Percentiles rank a stretch among this genome's conserved stretches.
phyloP scores from a whole-genome alignment of 192 early-diverging fungal species.

The Ambispora gerdemannii region DNA sequence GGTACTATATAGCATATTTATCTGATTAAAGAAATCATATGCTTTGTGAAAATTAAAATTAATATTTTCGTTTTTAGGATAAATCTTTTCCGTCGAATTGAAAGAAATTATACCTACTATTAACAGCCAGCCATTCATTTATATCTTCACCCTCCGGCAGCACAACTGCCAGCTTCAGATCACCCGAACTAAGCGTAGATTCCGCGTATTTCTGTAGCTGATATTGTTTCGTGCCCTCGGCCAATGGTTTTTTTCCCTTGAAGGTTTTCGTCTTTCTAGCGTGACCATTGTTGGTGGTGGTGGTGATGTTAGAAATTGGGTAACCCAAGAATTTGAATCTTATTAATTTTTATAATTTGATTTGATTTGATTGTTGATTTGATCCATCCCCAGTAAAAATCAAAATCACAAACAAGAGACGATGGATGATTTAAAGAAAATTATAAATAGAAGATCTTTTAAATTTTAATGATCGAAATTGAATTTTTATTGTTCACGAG shows the following conservation, averaged over 20 bases:
- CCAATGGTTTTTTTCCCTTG: constrained; percentile 51
- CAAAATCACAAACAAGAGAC: too few relatives aligned
- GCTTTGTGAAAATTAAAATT: constrained; percentile 36
- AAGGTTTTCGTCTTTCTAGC: constrained; percentile 56
- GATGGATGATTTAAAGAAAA: too few relatives aligned
- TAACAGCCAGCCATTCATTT: constrained; percentile 93
- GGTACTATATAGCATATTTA: constrained; percentile 90
- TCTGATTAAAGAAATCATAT: constrained; percentile 96
- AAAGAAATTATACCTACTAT: constrained; percentile 46
- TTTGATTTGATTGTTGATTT: too few relatives aligned
- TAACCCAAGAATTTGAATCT: too few relatives aligned
- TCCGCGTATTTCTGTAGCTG: constrained; percentile 59
- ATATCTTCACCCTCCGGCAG: constrained; percentile 85
- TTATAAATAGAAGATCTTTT: too few relatives aligned
- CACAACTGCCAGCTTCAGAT: constrained; percentile 71
- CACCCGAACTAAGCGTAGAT: constrained; percentile 75
- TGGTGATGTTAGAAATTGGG: too few relatives aligned
- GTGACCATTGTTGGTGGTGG: too few relatives aligned
- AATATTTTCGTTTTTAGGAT: background rate
- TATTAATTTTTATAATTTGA: too few relatives aligned
- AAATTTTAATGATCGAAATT: too few relatives aligned
- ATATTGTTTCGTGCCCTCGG: constrained; percentile 59
- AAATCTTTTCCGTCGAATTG: background rate
- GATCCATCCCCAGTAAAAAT: too few relatives aligned
- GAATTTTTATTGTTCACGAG: too few relatives aligned